Base-by-base conservation (phyloP, 495 filamentous ascomycete genomes). In the Rusavskia elegans region DNA sequence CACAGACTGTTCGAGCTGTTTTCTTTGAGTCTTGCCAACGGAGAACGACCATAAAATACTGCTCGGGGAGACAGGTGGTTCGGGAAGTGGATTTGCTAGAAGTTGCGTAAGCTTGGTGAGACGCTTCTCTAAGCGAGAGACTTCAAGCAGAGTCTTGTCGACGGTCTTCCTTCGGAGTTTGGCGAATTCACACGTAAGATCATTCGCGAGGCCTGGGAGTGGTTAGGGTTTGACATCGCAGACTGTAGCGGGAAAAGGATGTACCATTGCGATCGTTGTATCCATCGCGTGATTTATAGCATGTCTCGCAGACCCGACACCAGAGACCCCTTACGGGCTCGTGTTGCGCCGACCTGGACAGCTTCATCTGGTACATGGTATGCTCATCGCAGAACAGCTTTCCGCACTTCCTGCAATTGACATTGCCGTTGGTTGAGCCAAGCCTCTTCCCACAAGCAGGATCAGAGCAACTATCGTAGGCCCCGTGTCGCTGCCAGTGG, bases 291-390 rank as follows among this genome's bases (percentile, higher is more conserved):
- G 86, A 92, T 69, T 95, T 97, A 67, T 90, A 98, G 65, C 92
- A 98, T 25, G 92, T 97, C 66, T 97, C 93, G 63, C 92, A 98
- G 5, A 95, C 89, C 32, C 92, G 68, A 61, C 85, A 93, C 92
- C 92, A 98, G 52, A 89, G 74, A 1, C 92, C 92, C 55, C 93
- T 69, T 0, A 95, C 83, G 0, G 93, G 93, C 57, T 98, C 93
- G 70, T 94, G 87, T 55, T 82, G 77, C 4, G 93, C 92, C 5
- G 87, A 82, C 45, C 89, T 75, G 10, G 87, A 95, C 19, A 98
- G 77, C 73, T 92, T 96, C 85, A 97, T 97, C 69, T 97, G 89
- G 60, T 97, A 98, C 92, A 96, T 95, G 30, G 90, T 96, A 69
- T 98, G 93, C 57, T 93, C 87, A 63, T 97, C 90, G 67, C 92